Percentiles rank a stretch among this genome's conserved stretches.
phyloP scores from a whole-genome alignment of 2,329 filamentous ascomycete species.

The Septoria petroselini region DNA sequence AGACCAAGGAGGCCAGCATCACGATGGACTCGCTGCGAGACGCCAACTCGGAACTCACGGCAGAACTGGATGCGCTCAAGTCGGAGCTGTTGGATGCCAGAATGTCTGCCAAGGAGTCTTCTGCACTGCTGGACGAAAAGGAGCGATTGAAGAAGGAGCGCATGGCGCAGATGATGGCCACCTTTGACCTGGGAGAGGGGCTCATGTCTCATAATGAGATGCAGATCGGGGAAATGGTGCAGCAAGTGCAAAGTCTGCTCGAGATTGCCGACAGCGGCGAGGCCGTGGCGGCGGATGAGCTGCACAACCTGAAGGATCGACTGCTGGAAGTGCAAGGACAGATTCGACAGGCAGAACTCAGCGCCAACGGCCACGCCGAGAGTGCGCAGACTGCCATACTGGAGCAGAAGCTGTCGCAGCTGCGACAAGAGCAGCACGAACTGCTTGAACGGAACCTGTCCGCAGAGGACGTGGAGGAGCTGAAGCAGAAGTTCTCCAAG shows the following conservation, averaged over 20 bases:
- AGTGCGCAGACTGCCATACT: constrained; percentile 62
- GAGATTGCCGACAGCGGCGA: constrained; percentile 75
- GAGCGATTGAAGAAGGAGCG: constrained; percentile 98
- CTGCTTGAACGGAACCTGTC: constrained; percentile 75
- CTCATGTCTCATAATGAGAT: constrained; percentile 92
- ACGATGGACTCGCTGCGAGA: constrained; percentile 98
- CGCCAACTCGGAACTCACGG: constrained; percentile 86
- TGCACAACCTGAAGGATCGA: constrained; percentile 71
- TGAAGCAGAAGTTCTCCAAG: constrained; percentile 75
- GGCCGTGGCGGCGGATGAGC: constrained; percentile 73
- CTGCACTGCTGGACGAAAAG: constrained; percentile 88
- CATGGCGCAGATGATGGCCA: constrained; percentile 99
- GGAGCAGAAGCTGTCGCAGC: constrained; percentile 67
- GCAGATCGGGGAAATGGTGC: constrained; percentile 76
- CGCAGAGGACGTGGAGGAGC: constrained; percentile 75
- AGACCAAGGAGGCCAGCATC: constrained; percentile 94
- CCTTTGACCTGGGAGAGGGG: constrained; percentile 89
- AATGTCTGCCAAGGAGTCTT: constrained; percentile 94
- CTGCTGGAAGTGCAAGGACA: constrained; percentile 88
- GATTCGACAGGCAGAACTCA: constrained; percentile 86
- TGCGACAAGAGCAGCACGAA: constrained; percentile 82
- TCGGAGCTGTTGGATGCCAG: constrained; percentile 93
- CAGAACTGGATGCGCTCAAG: constrained; percentile 91
- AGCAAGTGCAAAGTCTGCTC: constrained; percentile 74
- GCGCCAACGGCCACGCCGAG: constrained; percentile 63